These are phyloP conservation scores for Candida pini DNA, from an alignment of 805 yeast species.

Conservation along the genomic window DNA sequence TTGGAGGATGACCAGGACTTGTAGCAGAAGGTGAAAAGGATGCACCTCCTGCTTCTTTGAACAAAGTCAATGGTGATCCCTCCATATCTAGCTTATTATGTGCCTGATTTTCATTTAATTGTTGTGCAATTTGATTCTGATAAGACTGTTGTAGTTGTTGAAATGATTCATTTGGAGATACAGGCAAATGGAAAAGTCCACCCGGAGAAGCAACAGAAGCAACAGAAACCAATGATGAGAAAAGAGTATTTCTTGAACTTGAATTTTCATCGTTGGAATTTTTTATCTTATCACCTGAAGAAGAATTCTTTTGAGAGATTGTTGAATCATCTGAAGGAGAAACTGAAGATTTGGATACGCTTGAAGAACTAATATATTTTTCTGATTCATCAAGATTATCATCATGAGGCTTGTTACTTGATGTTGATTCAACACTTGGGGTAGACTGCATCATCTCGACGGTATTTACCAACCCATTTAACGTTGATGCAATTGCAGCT, in stretches of 20 bases:
- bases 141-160: slow-evolving; percentile 2
- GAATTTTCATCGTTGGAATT: slow-evolving; percentile 7
- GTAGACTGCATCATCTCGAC: slow-evolving; percentile 11
- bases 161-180: slow-evolving; percentile 11
- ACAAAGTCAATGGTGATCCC: slow-evolving; percentile 15
- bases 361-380: slow-evolving; percentile 6
- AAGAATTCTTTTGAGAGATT: neutral
- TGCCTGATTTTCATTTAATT: neutral
- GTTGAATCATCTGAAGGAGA: slow-evolving; percentile 4
- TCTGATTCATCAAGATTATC: neutral
- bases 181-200: slow-evolving; percentile 9
- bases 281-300: neutral
- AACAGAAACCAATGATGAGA: slow-evolving; percentile 16
- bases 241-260: slow-evolving; percentile 1
- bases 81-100: neutral
- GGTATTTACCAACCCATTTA: slow-evolving; percentile 18
- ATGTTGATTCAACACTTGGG: slow-evolving; percentile 4
- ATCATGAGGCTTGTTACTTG: slow-evolving; percentile 1
- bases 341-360: slow-evolving; percentile 3
- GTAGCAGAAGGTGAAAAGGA: neutral
- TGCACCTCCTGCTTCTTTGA: slow-evolving; percentile 7
- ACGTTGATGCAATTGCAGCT: slow-evolving; percentile 21
- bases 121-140: neutral
- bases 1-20: slow-evolving; percentile 7
- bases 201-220: slow-evolving; percentile 16